Percentiles rank a stretch among this genome's conserved stretches.
These are phyloP conservation scores for Bisporella sp. DNA, from an alignment of 2,329 filamentous ascomycete genomes.

Conservation along the genomic window DNA sequence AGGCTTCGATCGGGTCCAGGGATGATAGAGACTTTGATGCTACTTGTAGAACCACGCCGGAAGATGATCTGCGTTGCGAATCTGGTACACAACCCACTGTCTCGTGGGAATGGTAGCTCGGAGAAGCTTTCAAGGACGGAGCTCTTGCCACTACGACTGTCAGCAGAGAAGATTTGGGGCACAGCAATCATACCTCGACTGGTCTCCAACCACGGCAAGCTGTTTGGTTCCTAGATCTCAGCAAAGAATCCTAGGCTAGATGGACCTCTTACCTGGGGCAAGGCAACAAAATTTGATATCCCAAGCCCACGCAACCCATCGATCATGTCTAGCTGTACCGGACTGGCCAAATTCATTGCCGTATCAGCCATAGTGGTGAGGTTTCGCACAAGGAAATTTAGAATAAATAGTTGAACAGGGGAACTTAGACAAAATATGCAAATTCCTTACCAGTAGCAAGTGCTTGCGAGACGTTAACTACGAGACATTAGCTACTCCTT, in stretches of 20 bases:
- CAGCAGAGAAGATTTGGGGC: neutral
- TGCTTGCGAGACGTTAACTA: too few relatives aligned
- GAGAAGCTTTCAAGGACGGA: constrained; percentile 29
- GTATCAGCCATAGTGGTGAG: too few relatives aligned
- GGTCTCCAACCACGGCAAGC: neutral
- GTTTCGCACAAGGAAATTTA: too few relatives aligned
- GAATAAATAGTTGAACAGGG: too few relatives aligned
- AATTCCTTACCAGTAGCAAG: too few relatives aligned
- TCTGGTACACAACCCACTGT: constrained; percentile 33
- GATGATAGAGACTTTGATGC: constrained; percentile 19
- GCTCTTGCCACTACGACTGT: constrained; percentile 23
- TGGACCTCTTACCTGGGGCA: constrained; percentile 3
- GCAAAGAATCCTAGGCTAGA: neutral
- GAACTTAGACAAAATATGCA: too few relatives aligned
- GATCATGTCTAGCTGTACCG: too few relatives aligned
- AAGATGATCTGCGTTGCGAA: constrained; percentile 36
- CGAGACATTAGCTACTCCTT: too few relatives aligned
- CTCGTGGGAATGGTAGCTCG: constrained; percentile 31
- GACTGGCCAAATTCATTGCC: too few relatives aligned
- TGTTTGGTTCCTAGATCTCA: neutral
- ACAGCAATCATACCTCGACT: neutral
- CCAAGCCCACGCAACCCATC: too few relatives aligned
- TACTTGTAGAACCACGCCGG: constrained; percentile 15
- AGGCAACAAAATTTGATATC: constrained; percentile 1
- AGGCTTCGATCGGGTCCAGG: neutral